Base-by-base conservation (phyloP, 306 rosid genomes). In the Vicia sativa region DNA sequence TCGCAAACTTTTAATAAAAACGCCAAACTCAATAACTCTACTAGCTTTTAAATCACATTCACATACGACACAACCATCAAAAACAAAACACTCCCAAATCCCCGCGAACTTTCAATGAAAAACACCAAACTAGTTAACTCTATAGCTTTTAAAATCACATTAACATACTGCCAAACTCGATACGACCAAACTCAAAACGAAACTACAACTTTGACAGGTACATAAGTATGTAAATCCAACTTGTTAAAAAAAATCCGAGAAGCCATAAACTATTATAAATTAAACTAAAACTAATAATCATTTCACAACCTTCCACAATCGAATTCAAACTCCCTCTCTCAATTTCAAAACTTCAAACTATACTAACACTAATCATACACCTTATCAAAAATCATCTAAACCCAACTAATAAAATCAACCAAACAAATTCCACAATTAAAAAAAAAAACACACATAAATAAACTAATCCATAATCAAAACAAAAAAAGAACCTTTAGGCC, bases 401-500 rank as follows among this genome's bases (percentile, higher is more conserved):
- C 52, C 55, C 19, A 68, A 75, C 39, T 50, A 23, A 34, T 23
- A n/a, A 79, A 74, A 43, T 45, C 67, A 35, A 59, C 21, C 23
- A 15, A 42, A 9, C 70, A 59, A 21, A 7, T 35, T 43, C 12
- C 2, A 15, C 26, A 63, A 43, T 6, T 52, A 4, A 49, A 6
- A 6, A 53, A 10, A 70, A 38, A 48, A 38, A 38, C n/a, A 45
- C 35, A 54, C 54, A 61, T 2, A 26, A 53, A 61, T 2, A 26
- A 53, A 72, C 65, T 34, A n/a, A 61, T 21, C 16, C 46, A 75
- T 9, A 72, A 75, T 41, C 9, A 43, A 68, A 57, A 8, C 43
- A 59, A 10, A 19, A 39, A 18, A 73, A 2, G 11, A 8, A 91
- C 97, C 96, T 92, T 81, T 89, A 56, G 97, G 97, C 96, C 96